Evolutionary conservation across 768 basidiomycete species (phyloP).

Genomic region (Pholiota molesta): DNA sequence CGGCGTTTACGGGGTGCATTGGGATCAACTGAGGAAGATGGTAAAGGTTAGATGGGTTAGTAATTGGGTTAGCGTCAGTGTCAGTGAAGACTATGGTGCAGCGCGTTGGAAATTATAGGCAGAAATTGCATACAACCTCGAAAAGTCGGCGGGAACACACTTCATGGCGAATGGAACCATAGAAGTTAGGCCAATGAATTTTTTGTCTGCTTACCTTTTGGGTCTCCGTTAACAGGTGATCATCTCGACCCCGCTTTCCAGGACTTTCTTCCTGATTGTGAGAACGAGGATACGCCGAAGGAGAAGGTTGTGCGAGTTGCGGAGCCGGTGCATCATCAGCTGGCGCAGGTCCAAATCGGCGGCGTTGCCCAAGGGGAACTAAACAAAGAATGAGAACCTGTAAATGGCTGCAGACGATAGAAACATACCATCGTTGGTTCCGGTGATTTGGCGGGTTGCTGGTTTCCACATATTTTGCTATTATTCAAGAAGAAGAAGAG

Average conservation of each 20-base stretch:
- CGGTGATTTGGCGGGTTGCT: constrained; percentile 86
- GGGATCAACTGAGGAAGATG: constrained; percentile 66
- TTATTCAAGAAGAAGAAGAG: constrained; percentile 37
- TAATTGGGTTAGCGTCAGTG: constrained; percentile 38
- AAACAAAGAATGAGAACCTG: constrained; percentile 21
- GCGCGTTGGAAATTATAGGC: constrained; percentile 26
- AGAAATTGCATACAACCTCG: constrained; percentile 28
- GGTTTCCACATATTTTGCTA: constrained; percentile 76
- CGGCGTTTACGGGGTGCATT: constrained; percentile 93
- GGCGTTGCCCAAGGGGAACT: constrained; percentile 85
- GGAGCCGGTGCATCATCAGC: constrained; percentile 81
- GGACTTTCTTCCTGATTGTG: constrained; percentile 59
- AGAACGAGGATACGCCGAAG: constrained; percentile 80
- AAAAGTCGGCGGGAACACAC: constrained; percentile 36
- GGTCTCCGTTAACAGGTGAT: constrained; percentile 63
- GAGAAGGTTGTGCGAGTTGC: constrained; percentile 85
- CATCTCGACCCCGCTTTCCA: constrained; percentile 67
- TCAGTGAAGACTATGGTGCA: constrained; percentile 30
- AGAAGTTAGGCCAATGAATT: constrained; percentile 20
- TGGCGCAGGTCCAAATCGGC: constrained; percentile 90
- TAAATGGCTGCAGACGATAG: constrained; percentile 11
- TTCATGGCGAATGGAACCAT: constrained; percentile 27
- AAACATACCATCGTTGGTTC: constrained; percentile 85
- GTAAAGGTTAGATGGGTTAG: constrained; percentile 64
- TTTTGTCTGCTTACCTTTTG: constrained; percentile 71